phyloP scores from a whole-genome alignment of 352 stramenopile species.

The Globisporangium paroecandrum region DNA sequence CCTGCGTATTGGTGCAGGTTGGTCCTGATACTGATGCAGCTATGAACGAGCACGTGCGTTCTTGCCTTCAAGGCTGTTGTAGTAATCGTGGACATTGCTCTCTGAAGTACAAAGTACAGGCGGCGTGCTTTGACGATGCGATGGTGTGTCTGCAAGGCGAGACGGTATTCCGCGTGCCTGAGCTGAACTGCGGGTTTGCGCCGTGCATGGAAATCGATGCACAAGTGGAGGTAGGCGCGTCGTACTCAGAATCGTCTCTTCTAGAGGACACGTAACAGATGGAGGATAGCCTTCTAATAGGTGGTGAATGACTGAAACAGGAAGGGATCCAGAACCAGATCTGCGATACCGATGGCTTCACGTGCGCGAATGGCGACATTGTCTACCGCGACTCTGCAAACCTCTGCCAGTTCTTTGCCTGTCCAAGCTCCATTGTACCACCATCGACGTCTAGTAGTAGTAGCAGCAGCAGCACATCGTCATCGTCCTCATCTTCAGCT shows the following conservation, averaged over 20 bases:
- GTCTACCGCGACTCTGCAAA: conserved; percentile 9
- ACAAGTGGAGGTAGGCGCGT: conserved; percentile 3
- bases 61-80: background rate
- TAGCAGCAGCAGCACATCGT: background rate
- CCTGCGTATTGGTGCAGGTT: background rate
- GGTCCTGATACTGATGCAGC: background rate
- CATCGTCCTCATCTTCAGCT: background rate
- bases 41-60: background rate
- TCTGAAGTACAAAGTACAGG: background rate
- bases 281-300: background rate
- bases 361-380: conserved; percentile 13
- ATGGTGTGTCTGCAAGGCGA: conserved; percentile 5
- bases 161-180: conserved; percentile 2
- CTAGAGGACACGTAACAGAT: no score
- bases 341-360: conserved; percentile 5
- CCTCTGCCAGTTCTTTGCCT: conserved; percentile 4
- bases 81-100: background rate
- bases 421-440: background rate
- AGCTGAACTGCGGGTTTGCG: conserved; percentile 3
- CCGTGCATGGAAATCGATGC: background rate
- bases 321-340: background rate
- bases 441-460: background rate
- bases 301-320: background rate
- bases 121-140: conserved; percentile 14
- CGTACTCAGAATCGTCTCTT: background rate